These are phyloP conservation scores for Tulasnella sp. DNA, from an alignment of 768 basidiomycete genomes.

Conservation along the genomic window DNA sequence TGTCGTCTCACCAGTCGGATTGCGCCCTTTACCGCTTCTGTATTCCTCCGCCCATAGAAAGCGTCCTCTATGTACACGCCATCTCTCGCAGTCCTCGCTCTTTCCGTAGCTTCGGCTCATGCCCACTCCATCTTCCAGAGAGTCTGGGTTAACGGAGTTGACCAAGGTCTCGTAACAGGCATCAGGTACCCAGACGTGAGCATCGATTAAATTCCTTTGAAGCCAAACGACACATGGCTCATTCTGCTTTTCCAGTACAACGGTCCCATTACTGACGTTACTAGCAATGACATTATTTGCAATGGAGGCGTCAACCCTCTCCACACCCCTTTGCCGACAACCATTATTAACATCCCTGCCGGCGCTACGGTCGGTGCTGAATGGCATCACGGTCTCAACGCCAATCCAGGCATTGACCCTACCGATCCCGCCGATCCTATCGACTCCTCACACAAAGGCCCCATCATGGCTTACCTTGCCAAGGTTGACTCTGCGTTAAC, in stretches of 20 bases:
- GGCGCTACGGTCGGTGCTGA: slow-evolving; percentile 48
- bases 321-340: slow-evolving; percentile 27
- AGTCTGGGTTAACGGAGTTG: slow-evolving; percentile 12
- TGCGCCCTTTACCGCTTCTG: not conserved
- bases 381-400: slow-evolving; percentile 42
- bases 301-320: slow-evolving; percentile 52
- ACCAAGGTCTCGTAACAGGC: slow-evolving; percentile 14
- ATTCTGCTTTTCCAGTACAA: slow-evolving; percentile 25
- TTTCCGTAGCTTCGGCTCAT: not conserved
- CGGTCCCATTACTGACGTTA: slow-evolving; percentile 47
- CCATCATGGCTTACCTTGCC: slow-evolving; percentile 43
- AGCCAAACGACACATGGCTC: not conserved
- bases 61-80: not conserved
- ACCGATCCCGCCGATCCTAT: slow-evolving; percentile 43
- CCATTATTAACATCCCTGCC: slow-evolving; percentile 44
- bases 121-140: slow-evolving; percentile 14
- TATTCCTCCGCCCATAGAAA: not conserved
- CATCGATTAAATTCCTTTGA: not conserved
- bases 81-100: not conserved
- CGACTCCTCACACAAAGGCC: slow-evolving; percentile 33
- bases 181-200: slow-evolving; percentile 26
- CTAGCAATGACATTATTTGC: slow-evolving; percentile 48
- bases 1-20: not conserved
- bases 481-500: slow-evolving; percentile 32
- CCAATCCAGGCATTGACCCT: not conserved